Evolutionary conservation across 2,329 filamentous ascomycete genomes (phyloP), one percentile per base, ranked within the genome.

Genomic region (Aspergillus pseudoviridinutans): DNA sequence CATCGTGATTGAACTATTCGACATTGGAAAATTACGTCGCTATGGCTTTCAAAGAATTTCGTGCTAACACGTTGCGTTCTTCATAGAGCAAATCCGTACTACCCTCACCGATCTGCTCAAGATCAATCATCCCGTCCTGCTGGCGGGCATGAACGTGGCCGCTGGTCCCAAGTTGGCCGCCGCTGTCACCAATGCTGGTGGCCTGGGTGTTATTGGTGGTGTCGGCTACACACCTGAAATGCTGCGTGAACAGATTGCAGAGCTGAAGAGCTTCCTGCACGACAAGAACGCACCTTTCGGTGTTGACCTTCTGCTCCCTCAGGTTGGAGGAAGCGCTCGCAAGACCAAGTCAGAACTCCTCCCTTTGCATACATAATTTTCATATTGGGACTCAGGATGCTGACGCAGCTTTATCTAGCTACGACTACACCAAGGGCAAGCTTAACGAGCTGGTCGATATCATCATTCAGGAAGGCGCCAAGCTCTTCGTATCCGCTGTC

Each of bases 401-500:
- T 64, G 61, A 66, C 49, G 24, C 35, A 38, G 6, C 14, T 53
- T 54, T 53, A 54, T 54, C 62, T 35, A 97, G 93, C 86, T 96
- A 97, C 79, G 94, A 99, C 79, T 99, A 99, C 83, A 99, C 94
- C 72, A 97, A 99, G 83, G 94, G 94, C 76, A 97, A 97, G 81
- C 90, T 99, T 62, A 83, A 90, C 76, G 90, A 93, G 75, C 86
- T 99, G 57, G 78, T 96, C 74, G 88, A 92, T 74, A 92, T 97
- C 71, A 88, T 97, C 79, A 96, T 99, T 79, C 88, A 95, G 71
- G 91, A 88, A 55, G 91, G 91, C 64, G 90, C 92, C 60, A 92
- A 87, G 77, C 86, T 99, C 59, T 99, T 99, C 80, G 94, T 99
- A 68, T 97, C 91, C 53, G 94, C 94, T 69, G 92, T 99, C 74